These are phyloP conservation scores for Coemansia sp. DNA, from an alignment of 192 early-diverging fungal species.

Conservation along the genomic window DNA sequence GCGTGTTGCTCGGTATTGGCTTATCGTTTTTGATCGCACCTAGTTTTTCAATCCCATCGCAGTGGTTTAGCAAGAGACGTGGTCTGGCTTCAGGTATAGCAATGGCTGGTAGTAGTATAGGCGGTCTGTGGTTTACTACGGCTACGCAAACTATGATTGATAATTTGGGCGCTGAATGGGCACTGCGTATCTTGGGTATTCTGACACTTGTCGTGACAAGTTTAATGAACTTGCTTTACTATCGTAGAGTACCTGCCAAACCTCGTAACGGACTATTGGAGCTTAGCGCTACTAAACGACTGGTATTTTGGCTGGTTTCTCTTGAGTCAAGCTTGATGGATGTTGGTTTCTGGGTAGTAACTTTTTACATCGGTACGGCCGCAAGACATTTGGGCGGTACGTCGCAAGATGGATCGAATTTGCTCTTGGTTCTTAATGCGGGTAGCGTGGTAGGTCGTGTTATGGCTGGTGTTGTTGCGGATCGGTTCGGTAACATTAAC, in stretches of 20 bases:
- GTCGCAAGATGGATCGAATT: conserved; percentile 15
- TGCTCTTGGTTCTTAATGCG: conserved; percentile 39
- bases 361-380: conserved; percentile 40
- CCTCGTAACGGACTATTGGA: conserved; percentile 52
- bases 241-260: conserved; percentile 34
- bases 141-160: conserved; percentile 63
- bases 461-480: conserved; percentile 33
- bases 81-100: conserved; percentile 75
- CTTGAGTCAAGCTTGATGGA: conserved; percentile 29
- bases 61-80: conserved; percentile 71
- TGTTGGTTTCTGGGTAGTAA: conserved; percentile 50
- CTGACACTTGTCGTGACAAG: conserved; percentile 45
- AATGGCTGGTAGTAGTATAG: conserved; percentile 72
- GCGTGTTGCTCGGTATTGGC: conserved; percentile 75
- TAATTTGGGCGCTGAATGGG: conserved; percentile 62
- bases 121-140: conserved; percentile 68
- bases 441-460: conserved; percentile 30
- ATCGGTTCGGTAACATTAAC: conserved; percentile 36
- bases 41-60: conserved; percentile 63
- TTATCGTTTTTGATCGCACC: conserved; percentile 68
- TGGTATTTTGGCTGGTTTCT: conserved; percentile 36
- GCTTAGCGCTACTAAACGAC: conserved; percentile 13
- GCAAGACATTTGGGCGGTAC: conserved; percentile 28
- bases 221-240: conserved; percentile 39
- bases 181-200: conserved; percentile 69